Conservation (phyloP, 371 early-diverging fungal genomes). For the Mortierella sp. region DNA sequence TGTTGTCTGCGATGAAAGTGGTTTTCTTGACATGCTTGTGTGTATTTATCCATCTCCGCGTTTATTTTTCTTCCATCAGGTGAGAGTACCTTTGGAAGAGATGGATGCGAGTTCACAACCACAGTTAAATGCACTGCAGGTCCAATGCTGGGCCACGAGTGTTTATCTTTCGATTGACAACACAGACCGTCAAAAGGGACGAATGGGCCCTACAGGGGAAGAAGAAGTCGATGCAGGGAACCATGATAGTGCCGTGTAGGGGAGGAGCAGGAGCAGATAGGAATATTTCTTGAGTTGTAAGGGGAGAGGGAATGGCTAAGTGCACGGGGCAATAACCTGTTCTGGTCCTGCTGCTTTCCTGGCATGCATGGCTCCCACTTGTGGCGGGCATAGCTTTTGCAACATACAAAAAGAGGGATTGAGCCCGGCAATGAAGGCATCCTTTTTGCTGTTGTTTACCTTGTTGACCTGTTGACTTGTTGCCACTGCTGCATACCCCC, state of each 20-base stretch:
- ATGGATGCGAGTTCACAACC: not conserved
- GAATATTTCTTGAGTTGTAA: not conserved
- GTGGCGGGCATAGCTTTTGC: not conserved
- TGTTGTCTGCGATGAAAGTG: not conserved
- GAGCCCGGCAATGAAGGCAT: not conserved
- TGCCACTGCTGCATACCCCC: no score
- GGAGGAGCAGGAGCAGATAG: not conserved
- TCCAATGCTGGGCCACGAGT: not conserved
- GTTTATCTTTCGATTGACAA: not conserved
- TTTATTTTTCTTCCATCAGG: not conserved
- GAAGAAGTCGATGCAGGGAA: no score
- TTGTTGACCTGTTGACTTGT: no score
- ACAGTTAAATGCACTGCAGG: not conserved
- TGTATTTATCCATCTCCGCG: not conserved
- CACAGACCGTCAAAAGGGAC: not conserved
- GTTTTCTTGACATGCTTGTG: not conserved
- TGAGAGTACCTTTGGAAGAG: no score
- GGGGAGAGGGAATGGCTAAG: not conserved
- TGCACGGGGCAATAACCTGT: conserved; percentile 7
- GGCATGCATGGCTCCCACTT: not conserved
- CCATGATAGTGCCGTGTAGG: no score
- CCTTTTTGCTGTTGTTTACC: not conserved
- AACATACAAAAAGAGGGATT: not conserved
- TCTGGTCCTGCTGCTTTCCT: not conserved
- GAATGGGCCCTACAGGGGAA: no score